phyloP scores from a whole-genome alignment of 768 basidiomycete genomes.

The Bullera alba region DNA sequence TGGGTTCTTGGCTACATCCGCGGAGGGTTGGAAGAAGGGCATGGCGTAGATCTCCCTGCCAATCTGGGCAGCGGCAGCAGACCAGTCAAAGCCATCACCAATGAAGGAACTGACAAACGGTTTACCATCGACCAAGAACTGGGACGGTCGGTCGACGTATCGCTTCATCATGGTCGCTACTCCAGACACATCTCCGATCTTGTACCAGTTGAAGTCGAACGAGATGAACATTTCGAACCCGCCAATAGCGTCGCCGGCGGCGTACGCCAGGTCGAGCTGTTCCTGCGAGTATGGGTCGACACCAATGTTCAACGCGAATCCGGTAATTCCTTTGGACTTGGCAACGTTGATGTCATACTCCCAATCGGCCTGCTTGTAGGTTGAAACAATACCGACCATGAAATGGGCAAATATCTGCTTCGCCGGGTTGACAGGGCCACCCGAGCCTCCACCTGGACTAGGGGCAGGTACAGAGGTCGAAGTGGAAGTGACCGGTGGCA shows the following conservation, averaged over 20 bases:
- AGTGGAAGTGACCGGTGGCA: not conserved
- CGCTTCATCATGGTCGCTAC: slow-evolving; percentile 24
- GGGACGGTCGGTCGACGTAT: slow-evolving; percentile 25
- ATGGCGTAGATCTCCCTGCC: slow-evolving; percentile 36
- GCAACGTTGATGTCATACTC: slow-evolving; percentile 34
- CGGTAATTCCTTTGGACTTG: slow-evolving; percentile 37
- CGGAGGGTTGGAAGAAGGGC: slow-evolving; percentile 39
- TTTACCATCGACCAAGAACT: slow-evolving; percentile 36
- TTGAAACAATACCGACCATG: slow-evolving; percentile 43
- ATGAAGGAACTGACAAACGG: slow-evolving; percentile 44
- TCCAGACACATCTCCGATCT: slow-evolving; percentile 11
- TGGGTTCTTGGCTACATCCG: slow-evolving; percentile 18
- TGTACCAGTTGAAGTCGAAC: slow-evolving; percentile 47
- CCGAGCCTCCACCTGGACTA: not conserved
- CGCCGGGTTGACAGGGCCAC: not conserved
- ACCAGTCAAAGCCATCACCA: slow-evolving; percentile 44
- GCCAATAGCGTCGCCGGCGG: slow-evolving; percentile 23
- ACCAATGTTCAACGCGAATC: slow-evolving; percentile 44
- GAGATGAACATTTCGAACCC: slow-evolving; percentile 44
- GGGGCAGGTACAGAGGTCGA: not conserved
- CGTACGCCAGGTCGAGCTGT: slow-evolving; percentile 41
- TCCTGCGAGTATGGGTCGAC: slow-evolving; percentile 36
- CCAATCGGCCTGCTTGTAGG: slow-evolving; percentile 29
- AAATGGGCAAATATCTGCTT: slow-evolving; percentile 44
- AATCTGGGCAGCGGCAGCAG: slow-evolving; percentile 9